A percentile compares a stretch with the other conserved stretches of the same genome.
Conservation (phyloP, 768 basidiomycete species). For the Boletus barrowsii region DNA sequence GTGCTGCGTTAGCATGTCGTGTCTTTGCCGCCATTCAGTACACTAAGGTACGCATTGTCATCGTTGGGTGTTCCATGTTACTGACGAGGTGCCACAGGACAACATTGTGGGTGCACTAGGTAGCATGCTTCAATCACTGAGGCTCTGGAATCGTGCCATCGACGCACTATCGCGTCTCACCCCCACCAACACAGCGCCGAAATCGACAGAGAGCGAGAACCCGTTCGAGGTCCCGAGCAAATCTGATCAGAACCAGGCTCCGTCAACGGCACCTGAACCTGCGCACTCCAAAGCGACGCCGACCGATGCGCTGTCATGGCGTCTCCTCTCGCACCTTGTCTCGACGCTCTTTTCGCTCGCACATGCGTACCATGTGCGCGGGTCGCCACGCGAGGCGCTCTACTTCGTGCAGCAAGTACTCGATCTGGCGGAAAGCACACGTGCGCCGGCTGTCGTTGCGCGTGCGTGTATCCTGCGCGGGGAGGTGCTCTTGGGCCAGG, state of each 20-base stretch:
- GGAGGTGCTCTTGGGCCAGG: constrained; percentile 67
- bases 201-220: constrained; percentile 36
- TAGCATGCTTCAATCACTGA: constrained; percentile 63
- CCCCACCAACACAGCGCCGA: constrained; percentile 30
- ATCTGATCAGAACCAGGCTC: constrained; percentile 27
- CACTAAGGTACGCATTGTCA: constrained; percentile 42
- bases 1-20: constrained; percentile 68
- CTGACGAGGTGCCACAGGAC: constrained; percentile 41
- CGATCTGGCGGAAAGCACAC: constrained; percentile 67
- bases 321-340: constrained; percentile 69
- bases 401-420: constrained; percentile 78
- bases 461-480: constrained; percentile 65
- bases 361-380: constrained; percentile 64
- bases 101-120: constrained; percentile 56
- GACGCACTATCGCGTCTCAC: constrained; percentile 62
- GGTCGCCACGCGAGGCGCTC: constrained; percentile 81
- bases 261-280: constrained; percentile 9
- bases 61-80: background rate
- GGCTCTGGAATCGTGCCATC: constrained; percentile 77
- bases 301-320: constrained; percentile 68
- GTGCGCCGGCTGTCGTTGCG: constrained; percentile 60
- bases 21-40: constrained; percentile 69
- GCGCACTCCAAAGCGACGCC: constrained; percentile 22
- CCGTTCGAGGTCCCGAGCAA: constrained; percentile 53
- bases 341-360: constrained; percentile 62